phyloP scores from a whole-genome alignment of 1,284 basidiomycete genomes.

The Kwoniella shivajii region DNA sequence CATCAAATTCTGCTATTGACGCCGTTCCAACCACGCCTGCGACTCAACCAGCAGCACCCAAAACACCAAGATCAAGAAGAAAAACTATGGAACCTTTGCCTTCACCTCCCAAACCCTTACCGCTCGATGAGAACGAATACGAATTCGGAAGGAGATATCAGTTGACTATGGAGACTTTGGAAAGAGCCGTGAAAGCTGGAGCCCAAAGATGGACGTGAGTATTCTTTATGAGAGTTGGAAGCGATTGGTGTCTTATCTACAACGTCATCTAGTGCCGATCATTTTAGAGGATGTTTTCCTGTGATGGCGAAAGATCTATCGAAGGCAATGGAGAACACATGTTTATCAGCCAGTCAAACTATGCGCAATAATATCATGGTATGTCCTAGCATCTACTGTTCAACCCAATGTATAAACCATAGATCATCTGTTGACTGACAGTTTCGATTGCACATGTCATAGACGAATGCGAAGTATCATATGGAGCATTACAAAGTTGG shows the following conservation, averaged over 20 bases:
- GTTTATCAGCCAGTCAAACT: conserved; percentile 25
- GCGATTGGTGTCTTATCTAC: neutral
- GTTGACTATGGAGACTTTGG: conserved; percentile 42
- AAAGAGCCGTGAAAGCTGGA: conserved; percentile 44
- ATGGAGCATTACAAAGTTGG: conserved; percentile 44
- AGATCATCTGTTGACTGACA: conserved; percentile 33
- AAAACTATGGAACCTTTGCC: conserved; percentile 17
- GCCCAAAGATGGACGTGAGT: conserved; percentile 51
- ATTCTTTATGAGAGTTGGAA: neutral
- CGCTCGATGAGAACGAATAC: conserved; percentile 30
- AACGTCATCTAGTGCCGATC: conserved; percentile 27
- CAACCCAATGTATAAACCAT: conserved; percentile 28
- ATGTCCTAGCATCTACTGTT: conserved; percentile 6
- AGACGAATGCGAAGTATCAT: conserved; percentile 31
- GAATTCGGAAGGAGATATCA: conserved; percentile 48
- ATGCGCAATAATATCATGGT: conserved; percentile 39
- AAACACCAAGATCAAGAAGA: conserved; percentile 17
- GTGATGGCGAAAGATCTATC: conserved; percentile 31
- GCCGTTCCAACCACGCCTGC: conserved; percentile 4
- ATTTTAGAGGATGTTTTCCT: conserved; percentile 45
- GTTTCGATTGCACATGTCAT: neutral
- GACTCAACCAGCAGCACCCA: conserved; percentile 11
- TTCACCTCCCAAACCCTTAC: conserved; percentile 11
- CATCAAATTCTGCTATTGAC: neutral
- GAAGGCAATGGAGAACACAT: conserved; percentile 35